Evolutionary conservation across 202 grass and related monocot genomes (phyloP).

Genomic region (Panicum virgatum): DNA sequence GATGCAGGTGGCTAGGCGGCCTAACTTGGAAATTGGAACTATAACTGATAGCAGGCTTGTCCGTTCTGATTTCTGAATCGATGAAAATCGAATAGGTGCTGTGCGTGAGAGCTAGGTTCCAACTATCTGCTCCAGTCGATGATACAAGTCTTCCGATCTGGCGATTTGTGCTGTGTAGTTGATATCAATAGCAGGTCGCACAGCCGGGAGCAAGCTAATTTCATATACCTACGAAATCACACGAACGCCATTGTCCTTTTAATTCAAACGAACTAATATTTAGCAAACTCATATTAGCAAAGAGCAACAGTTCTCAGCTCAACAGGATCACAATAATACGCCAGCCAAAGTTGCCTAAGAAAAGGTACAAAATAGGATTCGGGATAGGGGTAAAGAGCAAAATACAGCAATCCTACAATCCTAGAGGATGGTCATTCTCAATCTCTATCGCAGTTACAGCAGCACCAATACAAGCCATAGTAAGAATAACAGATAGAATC

Average conservation of each 20-base stretch:
- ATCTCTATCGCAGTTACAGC: constrained; percentile 42
- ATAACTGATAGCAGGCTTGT: too few relatives aligned
- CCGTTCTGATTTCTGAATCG: too few relatives aligned
- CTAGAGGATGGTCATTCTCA: neutral
- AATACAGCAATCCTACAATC: constrained; percentile 29
- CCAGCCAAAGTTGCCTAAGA: neutral
- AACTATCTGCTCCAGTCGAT: too few relatives aligned
- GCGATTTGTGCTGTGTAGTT: too few relatives aligned
- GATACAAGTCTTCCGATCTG: too few relatives aligned
- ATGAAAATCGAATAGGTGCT: too few relatives aligned
- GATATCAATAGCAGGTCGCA: too few relatives aligned
- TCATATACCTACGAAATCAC: neutral
- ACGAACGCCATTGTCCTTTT: too few relatives aligned
- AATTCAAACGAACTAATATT: neutral
- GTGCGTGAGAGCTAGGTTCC: too few relatives aligned
- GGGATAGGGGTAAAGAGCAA: too few relatives aligned
- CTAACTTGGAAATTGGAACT: too few relatives aligned
- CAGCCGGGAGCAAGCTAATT: too few relatives aligned
- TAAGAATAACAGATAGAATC: constrained; percentile 5
- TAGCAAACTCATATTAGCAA: neutral
- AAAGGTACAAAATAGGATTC: constrained; percentile 31
- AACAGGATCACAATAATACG: neutral
- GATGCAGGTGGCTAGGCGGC: neutral
- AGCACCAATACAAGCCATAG: constrained; percentile 8
- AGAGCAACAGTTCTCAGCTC: neutral